Evolutionary conservation across 805 yeast genomes (phyloP), one percentile per base, ranked within the genome.

Genomic region (Lachancea lanzarotensis): DNA sequence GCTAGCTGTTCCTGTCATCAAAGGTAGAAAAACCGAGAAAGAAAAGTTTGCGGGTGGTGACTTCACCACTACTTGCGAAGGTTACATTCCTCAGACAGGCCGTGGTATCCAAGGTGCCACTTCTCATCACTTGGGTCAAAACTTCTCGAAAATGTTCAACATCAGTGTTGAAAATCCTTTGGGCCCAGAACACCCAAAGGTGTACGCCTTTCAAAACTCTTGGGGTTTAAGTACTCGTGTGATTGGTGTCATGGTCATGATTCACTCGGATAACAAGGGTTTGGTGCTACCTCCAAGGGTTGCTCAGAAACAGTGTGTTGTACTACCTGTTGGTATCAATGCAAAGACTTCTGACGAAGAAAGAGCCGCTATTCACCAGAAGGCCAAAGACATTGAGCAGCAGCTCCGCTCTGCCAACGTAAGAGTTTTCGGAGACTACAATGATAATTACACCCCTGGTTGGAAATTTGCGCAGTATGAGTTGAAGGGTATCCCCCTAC

Each of bases 81-180:
- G 98, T 54, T 93, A 85, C 66, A 88, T 93, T 58, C 95, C 96
- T 56, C 86, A 96, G 50, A 93, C 98, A 45, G 99, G 99, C 59
- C 86, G 99, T 75, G 99, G 98, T 76, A 93, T 93, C 57, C 99
- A 93, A 73, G 98, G 98, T 70, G 99, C 91, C 49, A 93, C 99
- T 31, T 89, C 97, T 32, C 99, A 93, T 73, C 93, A 90, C 66
- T 75, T 93, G 66, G 99, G 99, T 56, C 95, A 88, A 69, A 93
- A 93, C 78, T 93, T 93, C 75, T 90, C 98, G 55, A 91, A 90
- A 73, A 93, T 93, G 99, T 93, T 93, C 72, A 84, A 87, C 72
- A 88, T 93, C 55, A 72, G 84, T 33, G 98, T 95, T 42, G 98
- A 93, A 72, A 86, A 88, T 68, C 99, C 99, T 55, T 84, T 84